Evolutionary conservation across 306 rosid genomes (phyloP).

Genomic region (Glycine tomentella): DNA sequence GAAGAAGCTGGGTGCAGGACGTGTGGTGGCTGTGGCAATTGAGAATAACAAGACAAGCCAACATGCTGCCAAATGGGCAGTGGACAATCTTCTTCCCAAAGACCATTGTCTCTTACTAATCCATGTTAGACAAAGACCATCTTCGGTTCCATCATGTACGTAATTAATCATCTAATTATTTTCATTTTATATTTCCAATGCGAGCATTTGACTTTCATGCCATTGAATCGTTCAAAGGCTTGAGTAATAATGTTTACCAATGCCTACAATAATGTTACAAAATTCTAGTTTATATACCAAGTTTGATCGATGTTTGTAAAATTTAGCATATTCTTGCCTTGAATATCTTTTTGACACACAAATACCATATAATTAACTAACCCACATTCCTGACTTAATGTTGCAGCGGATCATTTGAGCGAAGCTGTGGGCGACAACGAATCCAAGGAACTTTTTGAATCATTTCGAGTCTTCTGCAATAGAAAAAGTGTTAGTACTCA

Average conservation of each 20-base stretch:
- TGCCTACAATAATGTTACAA: not conserved
- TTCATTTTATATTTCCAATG: too few species aligned
- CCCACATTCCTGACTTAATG: too few species aligned
- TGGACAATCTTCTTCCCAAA: conserved; percentile 73
- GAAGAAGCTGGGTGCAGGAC: conserved; percentile 56
- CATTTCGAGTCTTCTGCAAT: conserved; percentile 79
- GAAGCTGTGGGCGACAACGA: conserved; percentile 53
- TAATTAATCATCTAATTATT: not conserved
- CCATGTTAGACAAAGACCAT: conserved; percentile 59
- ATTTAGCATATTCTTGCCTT: not conserved
- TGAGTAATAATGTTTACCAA: too few species aligned
- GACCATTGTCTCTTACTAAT: conserved; percentile 69
- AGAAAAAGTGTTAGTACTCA: conserved; percentile 63
- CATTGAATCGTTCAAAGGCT: too few species aligned
- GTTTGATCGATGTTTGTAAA: too few species aligned
- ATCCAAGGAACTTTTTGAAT: conserved; percentile 71
- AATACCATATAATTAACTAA: too few species aligned
- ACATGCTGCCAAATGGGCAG: conserved; percentile 77
- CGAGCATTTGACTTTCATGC: too few species aligned
- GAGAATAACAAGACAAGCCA: conserved; percentile 79
- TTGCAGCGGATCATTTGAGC: conserved; percentile 51
- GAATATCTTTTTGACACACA: not conserved
- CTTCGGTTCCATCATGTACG: conserved; percentile 48
- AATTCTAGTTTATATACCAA: not conserved
- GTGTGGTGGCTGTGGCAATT: conserved; percentile 76